Base-by-base conservation (phyloP, 176 grass and related monocot genomes). In the Dendrocalamus sinicus region DNA sequence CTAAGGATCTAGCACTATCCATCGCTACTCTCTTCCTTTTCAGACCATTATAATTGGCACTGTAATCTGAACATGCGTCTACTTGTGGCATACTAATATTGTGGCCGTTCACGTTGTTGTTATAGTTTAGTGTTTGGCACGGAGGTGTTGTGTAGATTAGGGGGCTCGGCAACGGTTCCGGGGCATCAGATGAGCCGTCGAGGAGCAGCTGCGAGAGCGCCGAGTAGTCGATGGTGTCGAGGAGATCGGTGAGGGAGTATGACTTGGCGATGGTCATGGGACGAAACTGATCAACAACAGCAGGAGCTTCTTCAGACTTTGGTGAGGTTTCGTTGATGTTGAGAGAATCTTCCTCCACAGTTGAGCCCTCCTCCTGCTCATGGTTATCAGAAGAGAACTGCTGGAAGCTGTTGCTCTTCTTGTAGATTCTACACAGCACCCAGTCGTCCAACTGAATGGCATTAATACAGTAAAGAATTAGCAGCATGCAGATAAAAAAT, bases 371-470 rank as follows among this genome's bases (percentile, higher is more conserved):
- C 32, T 92, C 85, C 35, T 88, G 88, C 0, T 90, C 81, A 0
- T 84, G 87, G 9, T 90, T 82, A 37, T 46, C 60, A 32, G 16
- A 22, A 3, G 37, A 73, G 55, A 75, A 66, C 12, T 64, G 61
- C 16, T 67, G 64, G 83, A 64, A 84, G 73, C 39, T 77, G 24
- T 32, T 64, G 26, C 6, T 32, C 85, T 88, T 95, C 83, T 92
- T 95, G 90, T 90, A 44, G 86, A 95, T 95, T 24, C 88, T 87
- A 66, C 93, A 95, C 41, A 95, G 93, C 52, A 95, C 93, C 93
- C 90, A 95, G 84, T 95, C 93, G 28, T 95, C 93, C 90, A 95
- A 7, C 93, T 92, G 93, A 54, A 54, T 1, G 7, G 2, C 12
- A 59, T 23, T 0, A 7, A 69, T 1, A 57, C 23, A 19, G 22